Evolutionary conservation across 495 filamentous ascomycete species (phyloP).

Genomic region (Entonaema liquescens): DNA sequence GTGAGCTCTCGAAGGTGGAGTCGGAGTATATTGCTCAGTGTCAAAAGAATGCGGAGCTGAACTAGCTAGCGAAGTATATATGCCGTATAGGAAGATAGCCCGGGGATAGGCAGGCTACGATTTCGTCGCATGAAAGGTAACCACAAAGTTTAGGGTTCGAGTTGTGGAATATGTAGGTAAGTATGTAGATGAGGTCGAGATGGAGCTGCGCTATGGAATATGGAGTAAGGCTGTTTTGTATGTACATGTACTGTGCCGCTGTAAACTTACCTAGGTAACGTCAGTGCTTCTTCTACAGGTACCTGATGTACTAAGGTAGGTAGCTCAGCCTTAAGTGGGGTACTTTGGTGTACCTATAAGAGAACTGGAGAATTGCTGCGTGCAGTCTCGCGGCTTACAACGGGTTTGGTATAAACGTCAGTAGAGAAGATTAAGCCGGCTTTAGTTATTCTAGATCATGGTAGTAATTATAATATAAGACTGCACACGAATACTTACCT

Average conservation of each 20-base stretch:
- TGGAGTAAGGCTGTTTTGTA: conserved; percentile 6
- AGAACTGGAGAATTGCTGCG: too few relatives aligned
- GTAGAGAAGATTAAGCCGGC: too few relatives aligned
- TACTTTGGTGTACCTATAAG: background rate
- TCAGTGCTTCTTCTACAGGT: conserved; percentile 36
- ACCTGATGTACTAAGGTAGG: too few relatives aligned
- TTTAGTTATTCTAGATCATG: too few relatives aligned
- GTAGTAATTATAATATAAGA: too few relatives aligned
- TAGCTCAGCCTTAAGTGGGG: conserved; percentile 28
- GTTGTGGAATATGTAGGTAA: background rate
- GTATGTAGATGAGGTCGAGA: background rate
- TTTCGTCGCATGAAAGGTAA: background rate
- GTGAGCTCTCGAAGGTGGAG: conserved; percentile 22
- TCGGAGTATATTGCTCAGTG: conserved; percentile 24
- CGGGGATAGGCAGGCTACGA: background rate
- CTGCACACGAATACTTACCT: too few relatives aligned
- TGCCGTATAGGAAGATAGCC: background rate
- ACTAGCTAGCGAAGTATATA: conserved; percentile 3
- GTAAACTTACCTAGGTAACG: conserved; percentile 33
- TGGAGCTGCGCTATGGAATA: background rate
- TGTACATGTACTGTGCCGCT: background rate
- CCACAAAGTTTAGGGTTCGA: background rate
- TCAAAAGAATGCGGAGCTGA: background rate
- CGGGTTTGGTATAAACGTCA: background rate
- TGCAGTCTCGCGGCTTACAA: background rate